These are phyloP conservation scores for Chlorella sorokiniana DNA, from an alignment of 139 green algal species.

Conservation along the genomic window DNA sequence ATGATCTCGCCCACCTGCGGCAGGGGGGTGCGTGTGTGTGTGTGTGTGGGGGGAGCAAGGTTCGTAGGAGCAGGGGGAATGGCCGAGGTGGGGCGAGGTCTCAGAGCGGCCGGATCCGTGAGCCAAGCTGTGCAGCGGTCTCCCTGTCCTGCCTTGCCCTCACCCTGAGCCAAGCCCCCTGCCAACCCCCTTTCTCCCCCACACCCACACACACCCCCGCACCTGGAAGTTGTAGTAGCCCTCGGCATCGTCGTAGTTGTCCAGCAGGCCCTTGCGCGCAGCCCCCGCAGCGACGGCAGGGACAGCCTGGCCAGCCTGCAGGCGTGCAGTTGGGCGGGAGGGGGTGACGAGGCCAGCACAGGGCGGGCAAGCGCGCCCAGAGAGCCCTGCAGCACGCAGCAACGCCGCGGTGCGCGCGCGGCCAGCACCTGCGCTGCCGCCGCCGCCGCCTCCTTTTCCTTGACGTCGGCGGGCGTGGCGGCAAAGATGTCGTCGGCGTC, in stretches of 20 bases:
- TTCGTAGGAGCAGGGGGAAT: too few relatives aligned
- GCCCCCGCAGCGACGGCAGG: not conserved
- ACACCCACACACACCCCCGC: slow-evolving; percentile 42
- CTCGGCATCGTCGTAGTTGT: slow-evolving; percentile 94
- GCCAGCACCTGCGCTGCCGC: slow-evolving; percentile 3
- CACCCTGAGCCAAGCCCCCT: not conserved
- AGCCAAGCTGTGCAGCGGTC: not conserved
- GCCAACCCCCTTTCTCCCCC: not conserved
- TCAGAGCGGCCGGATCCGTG: too few relatives aligned
- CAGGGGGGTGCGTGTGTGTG: too few relatives aligned
- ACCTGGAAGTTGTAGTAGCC: slow-evolving; percentile 98
- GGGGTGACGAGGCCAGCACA: not conserved
- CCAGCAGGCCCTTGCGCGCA: slow-evolving; percentile 54
- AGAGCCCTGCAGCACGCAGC: too few relatives aligned
- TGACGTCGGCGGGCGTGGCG: slow-evolving; percentile 45
- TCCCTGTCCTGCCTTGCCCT: not conserved
- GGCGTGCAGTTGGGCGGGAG: not conserved
- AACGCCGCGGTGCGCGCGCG: too few relatives aligned
- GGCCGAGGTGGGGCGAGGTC: too few relatives aligned
- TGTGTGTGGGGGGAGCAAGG: too few relatives aligned
- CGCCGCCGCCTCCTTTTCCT: slow-evolving; percentile 3
- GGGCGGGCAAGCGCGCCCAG: not conserved
- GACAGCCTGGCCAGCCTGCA: slow-evolving; percentile 1
- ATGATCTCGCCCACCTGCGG: slow-evolving; percentile 33
- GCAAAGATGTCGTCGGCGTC: slow-evolving; percentile 80